Percentiles rank a stretch among this genome's conserved stretches.
These are phyloP conservation scores for Silene coronaria DNA, from an alignment of 179 eudicot genomes.

Conservation along the genomic window DNA sequence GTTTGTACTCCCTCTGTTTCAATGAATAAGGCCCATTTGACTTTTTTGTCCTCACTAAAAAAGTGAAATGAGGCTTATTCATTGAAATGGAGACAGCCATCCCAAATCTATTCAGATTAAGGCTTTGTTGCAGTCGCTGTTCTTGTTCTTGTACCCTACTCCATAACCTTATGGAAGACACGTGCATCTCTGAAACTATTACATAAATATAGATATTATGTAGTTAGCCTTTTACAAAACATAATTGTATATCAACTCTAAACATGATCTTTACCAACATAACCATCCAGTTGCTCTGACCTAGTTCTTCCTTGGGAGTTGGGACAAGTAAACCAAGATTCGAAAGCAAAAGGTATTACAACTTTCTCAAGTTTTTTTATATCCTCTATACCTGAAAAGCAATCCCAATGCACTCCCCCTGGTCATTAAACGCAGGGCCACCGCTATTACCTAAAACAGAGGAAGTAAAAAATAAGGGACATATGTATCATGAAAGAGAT, in stretches of 20 bases:
- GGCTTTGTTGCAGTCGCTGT: neutral
- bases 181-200: neutral
- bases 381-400: constrained; percentile 81
- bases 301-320: neutral
- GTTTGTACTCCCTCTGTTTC: neutral
- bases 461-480: constrained; percentile 8
- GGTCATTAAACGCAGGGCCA: constrained; percentile 96
- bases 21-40: neutral
- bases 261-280: neutral
- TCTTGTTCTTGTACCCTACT: neutral
- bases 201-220: no score
- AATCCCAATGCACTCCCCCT: constrained; percentile 93
- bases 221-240: no score
- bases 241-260: neutral
- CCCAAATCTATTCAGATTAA: neutral
- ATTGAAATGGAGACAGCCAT: neutral
- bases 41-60: neutral
- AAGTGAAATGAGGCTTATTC: neutral
- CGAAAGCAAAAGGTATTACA: neutral
- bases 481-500: constrained; percentile 5
- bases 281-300: neutral
- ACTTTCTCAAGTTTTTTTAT: neutral
- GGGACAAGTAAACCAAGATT: neutral
- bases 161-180: neutral
- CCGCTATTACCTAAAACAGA: constrained; percentile 84